A percentile compares a stretch with the other conserved stretches of the same genome.
phyloP scores from a whole-genome alignment of 2,329 filamentous ascomycete species.

The Canariomyces notabilis region DNA sequence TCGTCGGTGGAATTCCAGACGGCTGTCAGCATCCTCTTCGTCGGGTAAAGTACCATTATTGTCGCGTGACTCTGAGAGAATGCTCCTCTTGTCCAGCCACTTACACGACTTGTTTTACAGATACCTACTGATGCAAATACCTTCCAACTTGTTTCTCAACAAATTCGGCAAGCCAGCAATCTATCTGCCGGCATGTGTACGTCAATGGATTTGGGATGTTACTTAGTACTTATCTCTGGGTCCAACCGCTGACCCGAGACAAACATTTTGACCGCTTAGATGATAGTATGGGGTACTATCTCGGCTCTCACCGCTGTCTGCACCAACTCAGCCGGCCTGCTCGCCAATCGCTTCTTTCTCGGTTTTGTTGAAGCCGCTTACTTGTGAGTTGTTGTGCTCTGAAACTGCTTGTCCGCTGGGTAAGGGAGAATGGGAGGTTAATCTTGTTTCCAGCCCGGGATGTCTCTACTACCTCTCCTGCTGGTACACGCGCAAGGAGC shows the following conservation, averaged over 20 bases:
- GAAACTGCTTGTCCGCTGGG: no score
- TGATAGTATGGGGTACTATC: slow-evolving; percentile 46
- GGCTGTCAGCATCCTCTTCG: slow-evolving; percentile 47
- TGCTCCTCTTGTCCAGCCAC: no score
- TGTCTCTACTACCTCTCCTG: slow-evolving; percentile 52
- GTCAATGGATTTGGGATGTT: no score
- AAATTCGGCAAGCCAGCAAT: slow-evolving; percentile 45
- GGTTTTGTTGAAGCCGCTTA: slow-evolving; percentile 40
- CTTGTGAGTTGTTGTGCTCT: slow-evolving; percentile 22
- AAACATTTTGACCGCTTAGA: slow-evolving; percentile 27
- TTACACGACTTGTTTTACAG: slow-evolving; percentile 22
- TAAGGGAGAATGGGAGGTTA: background rate
- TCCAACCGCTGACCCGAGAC: background rate
- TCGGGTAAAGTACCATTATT: slow-evolving; percentile 42
- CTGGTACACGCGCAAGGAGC: slow-evolving; percentile 64
- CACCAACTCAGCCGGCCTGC: slow-evolving; percentile 33
- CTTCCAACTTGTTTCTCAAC: slow-evolving; percentile 48
- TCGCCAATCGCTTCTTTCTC: slow-evolving; percentile 39
- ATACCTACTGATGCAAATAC: slow-evolving; percentile 48
- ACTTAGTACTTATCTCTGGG: no score
- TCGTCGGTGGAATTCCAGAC: slow-evolving; percentile 32
- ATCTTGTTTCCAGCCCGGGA: slow-evolving; percentile 29
- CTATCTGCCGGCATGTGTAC: slow-evolving; percentile 41
- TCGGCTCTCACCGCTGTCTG: slow-evolving; percentile 38
- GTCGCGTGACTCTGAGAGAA: no score